phyloP scores from a whole-genome alignment of 2,329 filamentous ascomycete genomes.

The Ophiosphaerella narmari region DNA sequence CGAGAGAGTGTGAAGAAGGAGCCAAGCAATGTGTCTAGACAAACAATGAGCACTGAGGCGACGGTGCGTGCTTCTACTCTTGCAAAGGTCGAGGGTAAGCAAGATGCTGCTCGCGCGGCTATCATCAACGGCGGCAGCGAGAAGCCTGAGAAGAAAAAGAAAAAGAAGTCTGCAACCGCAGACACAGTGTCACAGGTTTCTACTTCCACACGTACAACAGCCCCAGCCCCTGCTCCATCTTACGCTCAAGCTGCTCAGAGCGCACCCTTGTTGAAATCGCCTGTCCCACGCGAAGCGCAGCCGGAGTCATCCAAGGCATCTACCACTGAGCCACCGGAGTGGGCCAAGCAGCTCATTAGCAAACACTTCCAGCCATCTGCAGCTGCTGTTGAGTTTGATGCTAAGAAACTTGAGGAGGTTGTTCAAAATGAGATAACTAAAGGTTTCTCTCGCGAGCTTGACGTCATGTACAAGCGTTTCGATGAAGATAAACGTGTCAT shows the following conservation, averaged over 20 bases:
- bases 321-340: slow-evolving; percentile 40
- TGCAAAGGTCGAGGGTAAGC: slow-evolving; percentile 49
- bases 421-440: slow-evolving; percentile 57
- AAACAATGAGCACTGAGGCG: slow-evolving; percentile 44
- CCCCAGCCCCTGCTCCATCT: slow-evolving; percentile 43
- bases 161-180: slow-evolving; percentile 63
- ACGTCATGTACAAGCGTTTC: slow-evolving; percentile 63
- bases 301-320: slow-evolving; percentile 17
- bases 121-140: slow-evolving; percentile 47
- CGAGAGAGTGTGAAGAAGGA: slow-evolving; percentile 45
- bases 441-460: slow-evolving; percentile 54
- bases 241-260: slow-evolving; percentile 50
- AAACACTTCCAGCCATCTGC: slow-evolving; percentile 32
- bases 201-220: slow-evolving; percentile 23
- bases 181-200: slow-evolving; percentile 54
- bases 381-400: slow-evolving; percentile 46
- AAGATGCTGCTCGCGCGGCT: slow-evolving; percentile 47
- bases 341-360: slow-evolving; percentile 42
- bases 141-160: slow-evolving; percentile 62
- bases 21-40: slow-evolving; percentile 37
- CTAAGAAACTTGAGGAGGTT: slow-evolving; percentile 58
- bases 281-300: slow-evolving; percentile 27
- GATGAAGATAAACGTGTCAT: slow-evolving; percentile 71
- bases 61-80: slow-evolving; percentile 47
- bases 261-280: slow-evolving; percentile 35